A percentile compares a stretch with the other conserved stretches of the same genome.
Evolutionary conservation across 2,329 filamentous ascomycete genomes (phyloP).

Genomic region (Alternaria postmessia): DNA sequence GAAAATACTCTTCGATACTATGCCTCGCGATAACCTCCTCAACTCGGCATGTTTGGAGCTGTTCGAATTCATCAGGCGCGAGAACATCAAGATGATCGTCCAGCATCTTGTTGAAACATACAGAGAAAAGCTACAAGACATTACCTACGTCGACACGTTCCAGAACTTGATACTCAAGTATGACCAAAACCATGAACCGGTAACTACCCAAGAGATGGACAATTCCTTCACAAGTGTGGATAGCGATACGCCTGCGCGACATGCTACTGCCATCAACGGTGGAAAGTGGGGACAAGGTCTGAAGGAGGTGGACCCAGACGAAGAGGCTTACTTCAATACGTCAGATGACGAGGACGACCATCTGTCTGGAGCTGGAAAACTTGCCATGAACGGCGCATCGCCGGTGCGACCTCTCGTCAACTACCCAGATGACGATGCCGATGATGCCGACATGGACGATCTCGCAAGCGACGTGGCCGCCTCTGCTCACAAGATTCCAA

Average conservation of each 20-base stretch:
- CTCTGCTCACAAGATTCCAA: slow-evolving; percentile 37
- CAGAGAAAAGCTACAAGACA: slow-evolving; percentile 75
- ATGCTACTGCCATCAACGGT: slow-evolving; percentile 61
- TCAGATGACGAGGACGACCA: slow-evolving; percentile 83
- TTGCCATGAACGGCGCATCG: slow-evolving; percentile 68
- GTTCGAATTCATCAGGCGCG: slow-evolving; percentile 82
- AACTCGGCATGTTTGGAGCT: slow-evolving; percentile 94
- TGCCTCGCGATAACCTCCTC: slow-evolving; percentile 91
- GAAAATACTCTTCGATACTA: slow-evolving; percentile 81
- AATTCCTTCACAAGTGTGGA: slow-evolving; percentile 75
- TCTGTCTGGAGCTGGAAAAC: slow-evolving; percentile 43
- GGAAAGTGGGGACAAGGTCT: slow-evolving; percentile 72
- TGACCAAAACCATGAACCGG: slow-evolving; percentile 71
- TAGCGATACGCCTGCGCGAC: slow-evolving; percentile 55
- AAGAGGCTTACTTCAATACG: slow-evolving; percentile 93
- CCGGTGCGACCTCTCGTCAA: slow-evolving; percentile 78
- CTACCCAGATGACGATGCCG: slow-evolving; percentile 88
- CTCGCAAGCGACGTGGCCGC: slow-evolving; percentile 55
- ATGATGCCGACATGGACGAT: slow-evolving; percentile 65
- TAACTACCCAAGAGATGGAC: slow-evolving; percentile 66
- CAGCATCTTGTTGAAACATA: slow-evolving; percentile 86
- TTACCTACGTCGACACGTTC: slow-evolving; percentile 88
- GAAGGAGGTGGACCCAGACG: slow-evolving; percentile 82
- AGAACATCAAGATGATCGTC: slow-evolving; percentile 73
- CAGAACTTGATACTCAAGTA: slow-evolving; percentile 76